Conservation (phyloP, 2,329 filamentous ascomycete species). For the Fusarium anguioides region DNA sequence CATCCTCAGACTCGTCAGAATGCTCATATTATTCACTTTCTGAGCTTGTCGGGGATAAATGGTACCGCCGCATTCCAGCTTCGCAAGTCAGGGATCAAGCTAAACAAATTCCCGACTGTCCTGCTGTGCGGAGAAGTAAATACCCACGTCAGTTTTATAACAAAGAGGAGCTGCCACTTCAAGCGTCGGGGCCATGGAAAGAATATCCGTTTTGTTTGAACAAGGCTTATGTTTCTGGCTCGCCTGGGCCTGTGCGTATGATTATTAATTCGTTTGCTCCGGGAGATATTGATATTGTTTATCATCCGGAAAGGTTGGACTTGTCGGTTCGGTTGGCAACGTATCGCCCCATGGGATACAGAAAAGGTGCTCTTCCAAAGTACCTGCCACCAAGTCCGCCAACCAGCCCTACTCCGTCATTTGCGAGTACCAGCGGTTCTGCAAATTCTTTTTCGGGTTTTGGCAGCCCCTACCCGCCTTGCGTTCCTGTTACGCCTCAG, state of each 20-base stretch:
- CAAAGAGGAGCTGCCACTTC: constrained; percentile 1
- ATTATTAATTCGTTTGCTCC: neutral
- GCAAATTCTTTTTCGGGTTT: neutral
- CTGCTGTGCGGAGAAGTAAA: neutral
- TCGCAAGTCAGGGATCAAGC: constrained; percentile 18
- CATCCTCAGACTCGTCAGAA: constrained; percentile 7
- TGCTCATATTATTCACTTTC: constrained; percentile 23
- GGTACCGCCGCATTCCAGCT: constrained; percentile 16
- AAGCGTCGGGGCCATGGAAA: constrained; percentile 3
- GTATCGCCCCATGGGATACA: constrained; percentile 22
- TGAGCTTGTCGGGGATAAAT: neutral
- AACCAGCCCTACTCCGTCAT: neutral
- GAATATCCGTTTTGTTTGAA: constrained; percentile 26
- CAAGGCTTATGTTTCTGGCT: neutral
- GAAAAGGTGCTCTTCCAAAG: neutral
- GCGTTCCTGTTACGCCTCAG: neutral
- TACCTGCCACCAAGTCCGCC: neutral
- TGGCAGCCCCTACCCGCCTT: neutral
- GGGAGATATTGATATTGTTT: constrained; percentile 3
- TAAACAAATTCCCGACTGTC: neutral
- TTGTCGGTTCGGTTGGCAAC: neutral
- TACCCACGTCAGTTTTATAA: constrained; percentile 16
- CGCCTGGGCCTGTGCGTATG: constrained; percentile 17
- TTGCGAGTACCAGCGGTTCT: neutral
- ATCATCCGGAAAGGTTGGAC: neutral